phyloP scores from a whole-genome alignment of 148 eudicot species.

The Selenicereus undatus region DNA sequence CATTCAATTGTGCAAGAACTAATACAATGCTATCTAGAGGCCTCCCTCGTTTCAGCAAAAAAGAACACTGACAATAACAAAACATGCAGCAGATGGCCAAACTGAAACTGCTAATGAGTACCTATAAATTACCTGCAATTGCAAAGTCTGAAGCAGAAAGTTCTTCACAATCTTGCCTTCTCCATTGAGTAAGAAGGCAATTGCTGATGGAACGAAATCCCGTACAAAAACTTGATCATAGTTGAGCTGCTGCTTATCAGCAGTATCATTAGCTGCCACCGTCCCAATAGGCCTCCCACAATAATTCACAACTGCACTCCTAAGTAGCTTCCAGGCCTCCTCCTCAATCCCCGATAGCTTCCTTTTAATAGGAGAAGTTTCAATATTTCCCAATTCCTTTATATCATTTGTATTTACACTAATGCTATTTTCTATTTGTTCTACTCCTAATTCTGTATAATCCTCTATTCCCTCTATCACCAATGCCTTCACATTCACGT shows the following conservation, averaged over 20 bases:
- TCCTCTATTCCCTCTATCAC: conserved; percentile 31
- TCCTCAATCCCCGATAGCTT: conserved; percentile 52
- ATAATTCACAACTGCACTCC: conserved; percentile 61
- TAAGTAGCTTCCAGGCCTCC: conserved; percentile 78
- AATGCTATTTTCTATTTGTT: conserved; percentile 19
- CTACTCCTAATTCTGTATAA: conserved; percentile 29
- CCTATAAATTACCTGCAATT: conserved; percentile 59
- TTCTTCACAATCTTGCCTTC: conserved; percentile 82
- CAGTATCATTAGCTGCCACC: conserved; percentile 73
- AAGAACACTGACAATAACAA: not conserved
- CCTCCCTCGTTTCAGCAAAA: not conserved
- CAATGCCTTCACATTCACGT: conserved; percentile 44
- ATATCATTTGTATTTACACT: conserved; percentile 31
- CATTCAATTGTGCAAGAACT: no score
- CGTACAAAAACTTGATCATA: conserved; percentile 90
- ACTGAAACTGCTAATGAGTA: not conserved
- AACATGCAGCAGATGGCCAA: not conserved
- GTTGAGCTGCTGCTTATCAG: conserved; percentile 50
- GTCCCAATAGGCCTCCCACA: conserved; percentile 87
- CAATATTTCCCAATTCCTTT: conserved; percentile 24
- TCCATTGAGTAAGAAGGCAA: conserved; percentile 88
- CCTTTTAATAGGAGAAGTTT: conserved; percentile 21
- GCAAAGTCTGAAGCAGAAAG: conserved; percentile 84
- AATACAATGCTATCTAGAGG: no score
- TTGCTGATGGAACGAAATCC: conserved; percentile 84